Base-by-base conservation (phyloP, 192 early-diverging fungal genomes). In the Funneliformis mosseae region DNA sequence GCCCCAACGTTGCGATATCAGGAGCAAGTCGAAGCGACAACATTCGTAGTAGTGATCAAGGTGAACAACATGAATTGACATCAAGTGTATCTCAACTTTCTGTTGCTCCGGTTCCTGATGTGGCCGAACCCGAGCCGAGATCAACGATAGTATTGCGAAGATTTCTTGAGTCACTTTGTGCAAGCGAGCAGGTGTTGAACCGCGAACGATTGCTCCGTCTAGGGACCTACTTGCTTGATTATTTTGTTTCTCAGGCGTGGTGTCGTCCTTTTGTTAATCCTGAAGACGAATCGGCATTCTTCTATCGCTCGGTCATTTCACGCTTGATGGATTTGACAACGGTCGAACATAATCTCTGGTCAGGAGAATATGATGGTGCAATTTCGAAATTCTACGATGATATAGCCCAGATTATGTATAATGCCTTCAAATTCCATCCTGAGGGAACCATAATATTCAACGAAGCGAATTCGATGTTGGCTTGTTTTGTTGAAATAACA, bases 281-380 rank as follows among this genome's bases (percentile, higher is more conserved):
- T 8, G 77, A 69, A 50, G 42, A 64, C 7, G 77, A 66, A 69
- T n/a, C 38, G 8, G 63, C 63, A 5, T 11, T 50, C 10, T 25
- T 64, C 14, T 91, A 91, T 74, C 85, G 89, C 14, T 78, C 80
- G 7, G 74, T 86, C 33, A 87, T 91, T 64, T 83, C 83, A 42
- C 76, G 86, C 16, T 84, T 88, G 11, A 91, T 89, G 87, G 90
- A 91, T 71, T 43, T 91, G 48, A 83, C 74, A 8, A 88, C 88
- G 0, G 84, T 88, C 25, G 90, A 91, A 48, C 77, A 82, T 10
- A 91, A 85, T 75, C 80, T 91, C 4, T 91, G 88, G 87, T 46
- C 64, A 27, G 27, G 77, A 69, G n/a, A 50, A 33, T 79, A 79
- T 43, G 25, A 14, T 23, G 27, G 64, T 11, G 14, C 67, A 18